These are phyloP conservation scores for Phytophthora brassicae DNA, from an alignment of 352 stramenopile genomes.

Conservation along the genomic window DNA sequence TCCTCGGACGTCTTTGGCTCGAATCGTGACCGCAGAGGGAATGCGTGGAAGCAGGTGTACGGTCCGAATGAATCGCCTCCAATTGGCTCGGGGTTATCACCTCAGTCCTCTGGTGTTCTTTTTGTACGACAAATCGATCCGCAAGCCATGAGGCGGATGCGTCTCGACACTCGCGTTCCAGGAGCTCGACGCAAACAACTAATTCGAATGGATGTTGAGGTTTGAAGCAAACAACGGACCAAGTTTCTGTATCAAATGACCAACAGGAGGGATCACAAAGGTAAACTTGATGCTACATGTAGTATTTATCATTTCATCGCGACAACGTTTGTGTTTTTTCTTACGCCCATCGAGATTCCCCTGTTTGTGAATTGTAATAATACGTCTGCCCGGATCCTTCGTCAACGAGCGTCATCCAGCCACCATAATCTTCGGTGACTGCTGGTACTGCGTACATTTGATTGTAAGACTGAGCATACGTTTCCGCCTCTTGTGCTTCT, in stretches of 20 bases:
- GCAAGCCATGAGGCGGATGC: constrained; percentile 17
- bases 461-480: constrained; percentile 13
- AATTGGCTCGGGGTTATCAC: constrained; percentile 5
- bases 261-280: not conserved
- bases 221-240: constrained; percentile 4
- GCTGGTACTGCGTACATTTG: constrained; percentile 12
- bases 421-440: constrained; percentile 27
- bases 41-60: constrained; percentile 31
- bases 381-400: constrained; percentile 64
- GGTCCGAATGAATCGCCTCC: constrained; percentile 12
- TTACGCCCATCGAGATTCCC: constrained; percentile 69
- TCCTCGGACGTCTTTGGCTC: constrained; percentile 34
- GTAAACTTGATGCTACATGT: not conserved
- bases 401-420: constrained; percentile 66
- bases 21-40: constrained; percentile 11
- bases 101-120: constrained; percentile 18
- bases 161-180: constrained; percentile 25
- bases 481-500: constrained; percentile 20
- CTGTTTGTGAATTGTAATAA: constrained; percentile 76
- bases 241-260: not conserved
- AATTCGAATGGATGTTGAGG: constrained; percentile 26
- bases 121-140: constrained; percentile 29
- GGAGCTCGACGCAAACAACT: constrained; percentile 7
- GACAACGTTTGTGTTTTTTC: not conserved
- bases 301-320: constrained; percentile 16